A percentile compares a stretch with the other conserved stretches of the same genome.
phyloP scores from a whole-genome alignment of 345 rosid genomes.

The Gossypium anomalum region DNA sequence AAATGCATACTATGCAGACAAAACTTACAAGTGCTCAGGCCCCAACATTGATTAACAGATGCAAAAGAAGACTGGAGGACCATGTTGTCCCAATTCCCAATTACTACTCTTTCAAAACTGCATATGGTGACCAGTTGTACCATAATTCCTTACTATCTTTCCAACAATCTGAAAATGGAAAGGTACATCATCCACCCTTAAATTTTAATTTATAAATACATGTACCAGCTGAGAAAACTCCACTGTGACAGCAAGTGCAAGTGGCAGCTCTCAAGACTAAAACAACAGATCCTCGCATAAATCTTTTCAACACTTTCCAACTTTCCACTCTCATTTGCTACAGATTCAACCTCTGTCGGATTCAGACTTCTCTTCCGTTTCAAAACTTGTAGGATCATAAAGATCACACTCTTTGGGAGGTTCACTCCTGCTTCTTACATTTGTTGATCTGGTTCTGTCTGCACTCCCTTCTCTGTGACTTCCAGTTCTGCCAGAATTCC shows the following conservation, averaged over 20 bases:
- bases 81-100: not conserved
- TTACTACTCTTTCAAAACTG: not conserved
- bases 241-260: not conserved
- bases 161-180: not conserved
- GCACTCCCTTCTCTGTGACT: slow-evolving; percentile 23
- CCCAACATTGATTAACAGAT: not conserved
- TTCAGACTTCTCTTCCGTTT: slow-evolving; percentile 19
- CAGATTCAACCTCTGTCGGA: slow-evolving; percentile 22
- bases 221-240: not conserved
- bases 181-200: not conserved
- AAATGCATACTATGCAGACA: not conserved
- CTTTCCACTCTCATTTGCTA: slow-evolving; percentile 22
- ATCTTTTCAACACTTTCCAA: slow-evolving; percentile 22
- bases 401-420: slow-evolving; percentile 24
- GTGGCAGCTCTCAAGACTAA: slow-evolving; percentile 18
- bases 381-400: slow-evolving; percentile 21
- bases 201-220: not conserved
- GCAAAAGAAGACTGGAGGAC: not conserved
- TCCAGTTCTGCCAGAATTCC: slow-evolving; percentile 7
- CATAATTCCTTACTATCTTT: not conserved
- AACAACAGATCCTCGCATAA: slow-evolving; percentile 9
- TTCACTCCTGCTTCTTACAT: slow-evolving; percentile 55
- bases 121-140: not conserved
- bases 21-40: not conserved
- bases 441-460: slow-evolving; percentile 29